These are phyloP conservation scores for Scytalidium lignicola DNA, from an alignment of 2,329 filamentous ascomycete genomes.

Conservation along the genomic window DNA sequence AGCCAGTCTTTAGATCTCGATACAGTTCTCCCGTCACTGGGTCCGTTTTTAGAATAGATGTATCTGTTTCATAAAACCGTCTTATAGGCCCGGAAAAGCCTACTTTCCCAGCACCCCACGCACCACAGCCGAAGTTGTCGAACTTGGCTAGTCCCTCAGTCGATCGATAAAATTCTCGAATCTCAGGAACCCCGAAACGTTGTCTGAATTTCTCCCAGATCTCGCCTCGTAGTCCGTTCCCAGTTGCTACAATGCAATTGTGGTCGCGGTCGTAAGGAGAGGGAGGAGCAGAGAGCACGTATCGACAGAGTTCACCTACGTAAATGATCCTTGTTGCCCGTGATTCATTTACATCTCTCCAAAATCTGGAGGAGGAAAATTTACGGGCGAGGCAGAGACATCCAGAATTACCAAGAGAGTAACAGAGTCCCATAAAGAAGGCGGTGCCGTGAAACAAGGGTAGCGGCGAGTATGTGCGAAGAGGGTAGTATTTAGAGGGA, in stretches of 20 bases:
- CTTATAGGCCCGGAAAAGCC: slow-evolving; percentile 37
- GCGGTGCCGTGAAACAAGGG: slow-evolving; percentile 45
- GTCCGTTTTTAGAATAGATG: slow-evolving; percentile 36
- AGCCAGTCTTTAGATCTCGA: slow-evolving; percentile 38
- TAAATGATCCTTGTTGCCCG: slow-evolving; percentile 38
- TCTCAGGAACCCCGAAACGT: slow-evolving; percentile 37
- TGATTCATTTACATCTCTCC: slow-evolving; percentile 38
- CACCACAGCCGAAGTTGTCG: slow-evolving; percentile 36
- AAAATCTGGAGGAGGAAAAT: slow-evolving; percentile 41
- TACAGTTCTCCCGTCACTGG: slow-evolving; percentile 31
- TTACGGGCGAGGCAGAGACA: slow-evolving; percentile 39
- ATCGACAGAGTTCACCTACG: slow-evolving; percentile 45
- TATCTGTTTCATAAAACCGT: slow-evolving; percentile 35
- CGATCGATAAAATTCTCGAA: slow-evolving; percentile 42
- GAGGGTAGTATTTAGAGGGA: slow-evolving; percentile 35
- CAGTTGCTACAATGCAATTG: slow-evolving; percentile 37
- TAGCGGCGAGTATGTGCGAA: slow-evolving; percentile 41
- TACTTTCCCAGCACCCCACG: slow-evolving; percentile 37
- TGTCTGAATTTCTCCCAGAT: slow-evolving; percentile 42
- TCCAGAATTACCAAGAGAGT: slow-evolving; percentile 32
- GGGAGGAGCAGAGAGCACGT: slow-evolving; percentile 38
- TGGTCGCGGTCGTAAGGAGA: slow-evolving; percentile 40
- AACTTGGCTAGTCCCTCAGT: slow-evolving; percentile 41
- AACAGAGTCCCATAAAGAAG: slow-evolving; percentile 38
- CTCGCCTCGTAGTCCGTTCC: slow-evolving; percentile 42